Evolutionary conservation across 163 green algal genomes (phyloP), one percentile per base, ranked within the genome.

Genomic region (Volvox carteri): DNA sequence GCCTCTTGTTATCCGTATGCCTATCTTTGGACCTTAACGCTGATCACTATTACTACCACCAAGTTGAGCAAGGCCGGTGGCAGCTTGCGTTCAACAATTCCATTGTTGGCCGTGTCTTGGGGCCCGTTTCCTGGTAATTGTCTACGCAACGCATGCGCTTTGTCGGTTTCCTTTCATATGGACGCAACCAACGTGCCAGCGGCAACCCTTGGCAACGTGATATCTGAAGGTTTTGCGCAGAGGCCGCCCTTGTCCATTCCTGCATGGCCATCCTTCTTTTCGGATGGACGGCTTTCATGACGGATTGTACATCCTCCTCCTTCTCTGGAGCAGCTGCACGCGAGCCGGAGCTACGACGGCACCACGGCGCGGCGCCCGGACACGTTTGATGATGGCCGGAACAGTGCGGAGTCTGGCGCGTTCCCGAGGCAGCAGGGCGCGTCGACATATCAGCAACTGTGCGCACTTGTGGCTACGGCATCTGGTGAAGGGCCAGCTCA

Each of bases 211-310:
- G 60, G 60, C 60, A 37, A 72, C 12, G 3, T 72, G 60, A 72
- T 7, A 11, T 4, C 30, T 9, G 65, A 75, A 44, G 65, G 30
- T 48, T 8, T 48, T 75, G n/a, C 25, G 65, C 65, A 75, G 65
- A 75, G 65, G 65, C 65, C 12, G 3, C 46, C 56, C 56, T 21
- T 75, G 30, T 42, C 65, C 65, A 48, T 33, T 75, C 30, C 30
- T 75, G 65, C 65, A 42, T 46, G 30, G 30, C 65, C 65, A 75
- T 12, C 35, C 25, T 48, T 75, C 65, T 21, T 75, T 75, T 42
- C 65, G 65, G 33, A 75, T 46, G 65, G 65, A 54, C 70, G 39
- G 70, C 70, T 78, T 78, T 78, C 70, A 54, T 78, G 54, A 54
- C 70, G 70, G 70, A 54, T 33, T 78, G 39, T 39, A 52, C 42